Conservation (phyloP, 306 rosid species). For the Fragaria vesca region DNA sequence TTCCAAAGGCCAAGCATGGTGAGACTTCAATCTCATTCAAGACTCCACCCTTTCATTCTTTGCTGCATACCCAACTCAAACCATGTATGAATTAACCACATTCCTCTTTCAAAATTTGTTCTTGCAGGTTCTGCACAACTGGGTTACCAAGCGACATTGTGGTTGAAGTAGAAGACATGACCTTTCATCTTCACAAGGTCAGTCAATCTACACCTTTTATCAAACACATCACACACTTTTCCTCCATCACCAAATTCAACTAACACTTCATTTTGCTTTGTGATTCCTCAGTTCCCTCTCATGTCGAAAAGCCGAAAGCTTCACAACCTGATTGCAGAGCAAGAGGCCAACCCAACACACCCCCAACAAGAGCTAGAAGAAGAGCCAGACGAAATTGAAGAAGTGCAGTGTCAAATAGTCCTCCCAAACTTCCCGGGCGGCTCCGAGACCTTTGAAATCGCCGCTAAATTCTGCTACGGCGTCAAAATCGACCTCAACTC, state of each 20-base stretch:
- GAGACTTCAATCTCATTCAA: slow-evolving; percentile 18
- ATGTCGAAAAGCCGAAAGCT: slow-evolving; percentile 85
- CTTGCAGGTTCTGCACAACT: slow-evolving; percentile 86
- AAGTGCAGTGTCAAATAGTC: slow-evolving; percentile 61
- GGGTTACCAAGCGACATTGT: slow-evolving; percentile 97
- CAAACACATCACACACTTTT: not conserved
- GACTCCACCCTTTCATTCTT: slow-evolving; percentile 2
- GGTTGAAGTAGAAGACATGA: slow-evolving; percentile 80
- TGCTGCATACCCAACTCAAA: not conserved
- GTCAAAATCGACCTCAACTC: slow-evolving; percentile 76
- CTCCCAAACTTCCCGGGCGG: slow-evolving; percentile 82
- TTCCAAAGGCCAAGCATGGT: slow-evolving; percentile 98
- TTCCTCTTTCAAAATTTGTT: not conserved
- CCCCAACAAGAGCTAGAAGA: not conserved
- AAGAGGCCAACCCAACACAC: slow-evolving; percentile 47
- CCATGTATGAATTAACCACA: not conserved
- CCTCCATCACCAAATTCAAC: not conserved
- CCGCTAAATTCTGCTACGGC: slow-evolving; percentile 92
- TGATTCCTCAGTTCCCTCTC: slow-evolving; percentile 74
- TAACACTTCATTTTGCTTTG: slow-evolving; percentile 6
- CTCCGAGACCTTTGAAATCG: slow-evolving; percentile 76
- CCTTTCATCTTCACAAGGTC: slow-evolving; percentile 95
- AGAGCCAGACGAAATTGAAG: slow-evolving; percentile 49
- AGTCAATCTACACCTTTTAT: not conserved
- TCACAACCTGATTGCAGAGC: slow-evolving; percentile 60